Conservation (phyloP, 257 asterid genomes). For the Thymus quinquecostatus region DNA sequence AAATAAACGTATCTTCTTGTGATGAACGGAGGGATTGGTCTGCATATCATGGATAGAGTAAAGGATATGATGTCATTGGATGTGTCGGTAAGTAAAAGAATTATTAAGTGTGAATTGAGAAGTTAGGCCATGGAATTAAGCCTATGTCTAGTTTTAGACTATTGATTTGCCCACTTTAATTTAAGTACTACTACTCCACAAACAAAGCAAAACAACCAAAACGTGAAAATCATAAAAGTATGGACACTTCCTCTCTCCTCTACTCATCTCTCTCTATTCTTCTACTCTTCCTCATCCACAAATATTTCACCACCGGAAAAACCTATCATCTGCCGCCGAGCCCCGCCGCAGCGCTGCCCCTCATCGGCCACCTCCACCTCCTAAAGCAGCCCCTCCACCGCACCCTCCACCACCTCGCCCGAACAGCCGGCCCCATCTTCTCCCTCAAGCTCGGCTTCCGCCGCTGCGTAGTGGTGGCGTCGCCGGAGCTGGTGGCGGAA, state of each 20-base stretch:
- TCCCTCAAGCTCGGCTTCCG: conserved; percentile 41
- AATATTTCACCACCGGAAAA: not conserved
- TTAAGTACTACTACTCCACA: no score
- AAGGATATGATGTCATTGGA: no score
- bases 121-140: no score
- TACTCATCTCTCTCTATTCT: conserved; percentile 13
- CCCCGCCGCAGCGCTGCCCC: conserved; percentile 39
- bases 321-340: conserved; percentile 27
- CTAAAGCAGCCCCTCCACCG: conserved; percentile 40
- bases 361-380: conserved; percentile 52
- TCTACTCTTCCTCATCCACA: conserved; percentile 20
- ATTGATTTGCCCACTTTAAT: no score
- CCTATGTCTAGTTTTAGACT: no score
- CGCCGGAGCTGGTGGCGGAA: conserved; percentile 36
- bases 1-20: no score
- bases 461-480: conserved; percentile 42
- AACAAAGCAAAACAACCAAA: no score
- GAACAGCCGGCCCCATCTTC: conserved; percentile 38
- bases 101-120: no score
- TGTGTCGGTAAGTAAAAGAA: no score
- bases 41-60: no score
- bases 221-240: not conserved
- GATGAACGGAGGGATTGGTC: no score
- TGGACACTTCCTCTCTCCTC: conserved; percentile 18
- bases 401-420: conserved; percentile 33